These are phyloP conservation scores for Sugiyamaella qingdaonensis DNA, from an alignment of 805 yeast species.

Conservation along the genomic window DNA sequence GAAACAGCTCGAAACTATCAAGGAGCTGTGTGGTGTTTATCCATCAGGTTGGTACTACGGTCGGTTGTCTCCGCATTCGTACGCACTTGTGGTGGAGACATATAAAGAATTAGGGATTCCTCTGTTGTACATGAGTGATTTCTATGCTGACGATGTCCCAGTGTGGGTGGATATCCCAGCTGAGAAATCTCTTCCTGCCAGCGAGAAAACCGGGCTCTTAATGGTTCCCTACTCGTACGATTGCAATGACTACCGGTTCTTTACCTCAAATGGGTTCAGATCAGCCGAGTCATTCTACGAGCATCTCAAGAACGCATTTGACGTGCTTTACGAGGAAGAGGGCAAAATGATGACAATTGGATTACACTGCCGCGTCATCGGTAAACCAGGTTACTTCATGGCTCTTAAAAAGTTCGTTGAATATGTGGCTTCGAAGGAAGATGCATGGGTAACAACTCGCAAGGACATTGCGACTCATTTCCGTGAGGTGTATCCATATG, in stretches of 20 bases:
- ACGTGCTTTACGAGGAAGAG: conserved; percentile 37
- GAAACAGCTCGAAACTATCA: conserved; percentile 30
- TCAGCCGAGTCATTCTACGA: conserved; percentile 29
- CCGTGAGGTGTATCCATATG: conserved; percentile 16
- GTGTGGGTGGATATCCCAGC: conserved; percentile 35
- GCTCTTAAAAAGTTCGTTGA: conserved; percentile 37
- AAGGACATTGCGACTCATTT: conserved; percentile 36
- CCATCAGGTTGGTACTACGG: conserved; percentile 40
- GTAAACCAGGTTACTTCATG: conserved; percentile 36
- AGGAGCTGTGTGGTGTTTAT: conserved; percentile 33
- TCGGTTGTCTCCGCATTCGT: conserved; percentile 32
- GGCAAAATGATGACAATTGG: conserved; percentile 38
- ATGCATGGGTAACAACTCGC: conserved; percentile 38
- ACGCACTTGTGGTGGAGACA: conserved; percentile 33
- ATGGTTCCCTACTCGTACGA: conserved; percentile 34
- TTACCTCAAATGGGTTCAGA: conserved; percentile 29
- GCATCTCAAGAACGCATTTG: conserved; percentile 37
- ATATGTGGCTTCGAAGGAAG: conserved; percentile 33
- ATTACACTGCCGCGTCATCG: conserved; percentile 36
- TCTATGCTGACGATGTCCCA: conserved; percentile 38
- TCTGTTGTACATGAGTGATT: conserved; percentile 35
- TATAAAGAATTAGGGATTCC: conserved; percentile 34
- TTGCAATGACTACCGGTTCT: conserved; percentile 31
- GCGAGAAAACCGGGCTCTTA: conserved; percentile 25
- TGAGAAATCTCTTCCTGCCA: conserved; percentile 21